Base-by-base conservation (phyloP, 176 grass and related monocot genomes). In the Oryza coarctata region DNA sequence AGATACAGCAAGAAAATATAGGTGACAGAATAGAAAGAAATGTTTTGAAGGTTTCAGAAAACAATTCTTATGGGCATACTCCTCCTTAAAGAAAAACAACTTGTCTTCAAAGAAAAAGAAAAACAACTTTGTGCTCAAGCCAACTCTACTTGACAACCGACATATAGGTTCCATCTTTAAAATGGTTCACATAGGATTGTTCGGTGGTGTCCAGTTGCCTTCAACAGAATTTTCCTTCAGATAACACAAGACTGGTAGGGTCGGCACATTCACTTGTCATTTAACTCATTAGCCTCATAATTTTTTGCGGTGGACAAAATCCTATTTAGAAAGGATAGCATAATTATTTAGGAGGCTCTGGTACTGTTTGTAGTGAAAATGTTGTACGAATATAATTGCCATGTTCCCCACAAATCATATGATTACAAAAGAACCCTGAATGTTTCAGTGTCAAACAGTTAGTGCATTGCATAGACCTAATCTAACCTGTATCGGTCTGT, bases 201-300 rank as follows among this genome's bases (percentile, higher is more conserved):
- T 66, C 63, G 14, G 55, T 63, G 39, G 6, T 52, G 52, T 30
- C 38, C 12, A 33, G 86, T 83, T 65, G 67, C 74, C 83, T 78
- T 78, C 73, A 50, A 27, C 34, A 4, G 41, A 83, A 72, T 71
- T 83, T 78, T 27, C 73, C 70, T 63, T 50, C 50, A 18, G 38
- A 43, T 68, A 81, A 75, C 45, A 44, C 18, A 9, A 12, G 6
- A 40, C 23, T 17, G 52, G 60, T 66, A 67, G 18, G 28, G 22
- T 68, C n/a, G 9, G 6, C 49, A 27, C 63, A 15, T 47, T 76
- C 65, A 36, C 50, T 14, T 75, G 63, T 49, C 29, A 60, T 75
- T 80, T 70, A 45, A 62, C 63, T 82, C 31, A 29, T 5, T 25
- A 10, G 36, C 17, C 45, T 25, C 30, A 43, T 68, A 12, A 13